phyloP scores from a whole-genome alignment of 306 rosid species.

The Inga leiocalycina region DNA sequence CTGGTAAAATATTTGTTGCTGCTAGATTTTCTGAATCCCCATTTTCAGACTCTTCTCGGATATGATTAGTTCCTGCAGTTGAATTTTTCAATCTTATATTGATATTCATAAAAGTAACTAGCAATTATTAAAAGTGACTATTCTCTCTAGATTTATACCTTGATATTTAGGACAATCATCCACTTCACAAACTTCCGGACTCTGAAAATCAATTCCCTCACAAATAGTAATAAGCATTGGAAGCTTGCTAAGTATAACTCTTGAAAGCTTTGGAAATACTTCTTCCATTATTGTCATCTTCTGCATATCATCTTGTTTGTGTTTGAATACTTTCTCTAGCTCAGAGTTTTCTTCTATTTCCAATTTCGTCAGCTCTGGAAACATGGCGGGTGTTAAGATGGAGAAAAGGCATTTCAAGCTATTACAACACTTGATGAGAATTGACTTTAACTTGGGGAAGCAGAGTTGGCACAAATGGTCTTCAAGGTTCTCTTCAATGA shows the following conservation, averaged over 20 bases:
- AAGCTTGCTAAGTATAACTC: accelerated
- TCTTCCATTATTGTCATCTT: neutral
- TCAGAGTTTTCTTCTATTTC: neutral
- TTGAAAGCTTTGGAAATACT: neutral
- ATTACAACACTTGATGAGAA: neutral
- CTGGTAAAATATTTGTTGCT: neutral
- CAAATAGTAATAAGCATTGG: neutral
- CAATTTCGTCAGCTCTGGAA: neutral
- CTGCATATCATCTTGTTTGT: neutral
- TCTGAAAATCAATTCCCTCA: neutral
- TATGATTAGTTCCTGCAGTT: neutral
- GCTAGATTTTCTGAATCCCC: neutral
- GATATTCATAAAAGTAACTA: neutral
- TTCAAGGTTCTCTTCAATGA: neutral
- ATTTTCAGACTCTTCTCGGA: neutral
- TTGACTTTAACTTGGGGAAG: neutral
- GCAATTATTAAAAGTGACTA: neutral
- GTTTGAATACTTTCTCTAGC: neutral
- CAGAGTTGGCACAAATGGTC: neutral
- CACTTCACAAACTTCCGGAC: too few species aligned
- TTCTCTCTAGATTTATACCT: neutral
- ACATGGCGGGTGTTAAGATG: neutral
- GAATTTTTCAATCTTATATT: neutral
- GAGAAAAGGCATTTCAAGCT: neutral
- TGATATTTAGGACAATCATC: neutral